Evolutionary conservation across 805 yeast species (phyloP), one percentile per base, ranked within the genome.

Genomic region (Wickerhamomyces tratensis): DNA sequence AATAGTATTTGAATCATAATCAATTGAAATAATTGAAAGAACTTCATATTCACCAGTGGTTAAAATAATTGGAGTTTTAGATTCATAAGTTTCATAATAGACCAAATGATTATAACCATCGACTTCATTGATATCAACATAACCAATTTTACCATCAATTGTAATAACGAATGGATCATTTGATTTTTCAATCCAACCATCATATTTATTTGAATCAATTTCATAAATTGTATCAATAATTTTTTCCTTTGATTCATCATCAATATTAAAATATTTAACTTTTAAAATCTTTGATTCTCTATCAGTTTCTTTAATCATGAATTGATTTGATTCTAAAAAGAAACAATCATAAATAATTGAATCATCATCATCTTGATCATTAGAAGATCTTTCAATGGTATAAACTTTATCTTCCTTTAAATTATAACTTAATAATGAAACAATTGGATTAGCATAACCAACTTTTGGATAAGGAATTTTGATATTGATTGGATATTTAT

Each of bases 1-100:
- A 11, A 79, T 72, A 46, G 71, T 64, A 41, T 69, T 70, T 20
- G 59, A 61, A 5, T 64, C 67, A 39, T 61, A 60, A 52, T 82
- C 86, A 58, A 74, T 78, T 0, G 79, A 71, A 0, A 81, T 62
- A 1, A 80, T 75, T 2, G 82, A 85, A 25, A 74, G 79, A 9
- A 93, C 95, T 61, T 93, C 98, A 95, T 96, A 93, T 2, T 74
- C 61, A 6, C 98, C 98, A 3, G 64, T 48, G 1, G 93, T 85
- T 38, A 95, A 70, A 25, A 79, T 60, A 4, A 49, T 52, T 5
- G 86, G 86, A 12, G 60, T 57, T 0, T 74, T 45, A 2, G 79
- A 54, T 14, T 72, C 66, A 1, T 84, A 74, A 7, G 91, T 86
- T 2, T 84, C 67, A 56, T 82, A 93, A 61, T 81, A 88, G 0